Base-by-base conservation (phyloP, 495 filamentous ascomycete species). In the Chaetomidium leptoderma region DNA sequence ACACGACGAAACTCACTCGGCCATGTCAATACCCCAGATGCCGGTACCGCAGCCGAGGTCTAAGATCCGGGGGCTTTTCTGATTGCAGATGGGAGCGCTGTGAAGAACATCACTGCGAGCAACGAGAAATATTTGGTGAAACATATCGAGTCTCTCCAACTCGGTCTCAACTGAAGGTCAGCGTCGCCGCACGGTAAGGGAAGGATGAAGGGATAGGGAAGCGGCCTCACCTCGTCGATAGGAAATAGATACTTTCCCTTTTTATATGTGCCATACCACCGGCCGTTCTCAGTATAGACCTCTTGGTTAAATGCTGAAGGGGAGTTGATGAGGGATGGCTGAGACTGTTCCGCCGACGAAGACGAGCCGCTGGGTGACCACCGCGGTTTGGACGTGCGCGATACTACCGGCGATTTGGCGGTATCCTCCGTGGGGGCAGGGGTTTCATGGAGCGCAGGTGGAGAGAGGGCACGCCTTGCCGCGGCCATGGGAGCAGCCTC, bases 41-140 rank as follows among this genome's bases (percentile, higher is more conserved):
- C 92, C 91, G 0, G 92, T 95, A 10, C 92, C 92, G 60, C 86
- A 90, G 26, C 92, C 92, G 44, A 96, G 68, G 68, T 97, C 92
- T 23, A 97, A 73, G 37, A 95, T 85, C 23, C 82, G 72, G 6
- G 74, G 72, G 29, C 44, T 43, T 33, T 60, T 58, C 8, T 37
- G 27, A 21, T 62, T 59, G 9, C 55, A 46, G 11, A 91, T 76
- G 1, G 86, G 80, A 24, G 81, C 78, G 40, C 61, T 71, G 58
- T 85, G 78, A 19, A 85, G 72, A 61, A 76, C 70, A 60, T 85
- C 76, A 55, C 76, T 57, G 68, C 89, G 84, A 19, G 85, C 86
- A 6, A 88, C 83, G 11, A 82, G 63, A 66, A 89, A 86, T 57
- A 91, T 71, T 61, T 87, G 85, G 71, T 93, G 88, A 58, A 89